Conservation (phyloP, 176 grass and related monocot species). For the Miscanthus lutarioriparius region DNA sequence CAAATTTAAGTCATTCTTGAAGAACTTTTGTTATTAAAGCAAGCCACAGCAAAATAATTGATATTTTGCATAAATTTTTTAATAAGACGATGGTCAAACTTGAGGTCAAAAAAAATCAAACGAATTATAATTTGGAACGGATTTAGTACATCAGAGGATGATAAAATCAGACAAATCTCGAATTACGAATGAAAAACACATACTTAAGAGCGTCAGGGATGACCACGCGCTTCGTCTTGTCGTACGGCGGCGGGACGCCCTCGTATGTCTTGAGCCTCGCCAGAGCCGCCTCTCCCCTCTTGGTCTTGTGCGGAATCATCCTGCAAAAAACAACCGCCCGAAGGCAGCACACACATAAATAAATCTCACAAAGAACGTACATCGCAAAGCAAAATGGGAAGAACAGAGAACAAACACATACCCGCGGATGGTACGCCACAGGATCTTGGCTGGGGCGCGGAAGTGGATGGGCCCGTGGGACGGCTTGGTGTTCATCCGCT, state of each 20-base stretch:
- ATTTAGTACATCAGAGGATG: not conserved
- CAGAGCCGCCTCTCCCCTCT: slow-evolving; percentile 82
- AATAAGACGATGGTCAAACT: no score
- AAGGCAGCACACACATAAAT: not conserved
- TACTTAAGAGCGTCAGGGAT: slow-evolving; percentile 97
- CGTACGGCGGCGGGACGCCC: slow-evolving; percentile 90
- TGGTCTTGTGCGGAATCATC: slow-evolving; percentile 98
- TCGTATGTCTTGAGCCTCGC: slow-evolving; percentile 85
- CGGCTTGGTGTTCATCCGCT: slow-evolving; percentile 95
- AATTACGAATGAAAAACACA: not conserved
- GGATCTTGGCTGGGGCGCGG: slow-evolving; percentile 80
- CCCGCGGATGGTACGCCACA: slow-evolving; percentile 88
- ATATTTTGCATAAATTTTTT: no score
- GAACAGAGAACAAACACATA: not conserved
- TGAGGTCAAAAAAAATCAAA: no score
- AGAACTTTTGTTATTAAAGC: no score
- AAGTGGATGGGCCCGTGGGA: slow-evolving; percentile 98
- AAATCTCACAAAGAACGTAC: no score
- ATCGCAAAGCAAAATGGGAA: not conserved
- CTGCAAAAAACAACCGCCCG: slow-evolving; percentile 8
- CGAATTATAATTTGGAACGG: no score
- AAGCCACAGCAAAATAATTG: no score
- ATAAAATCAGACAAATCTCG: not conserved
- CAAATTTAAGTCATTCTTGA: no score
- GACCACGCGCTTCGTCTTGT: slow-evolving; percentile 83